These are phyloP conservation scores for Athelia psychrophila DNA, from an alignment of 1,284 basidiomycete species.

Conservation along the genomic window DNA sequence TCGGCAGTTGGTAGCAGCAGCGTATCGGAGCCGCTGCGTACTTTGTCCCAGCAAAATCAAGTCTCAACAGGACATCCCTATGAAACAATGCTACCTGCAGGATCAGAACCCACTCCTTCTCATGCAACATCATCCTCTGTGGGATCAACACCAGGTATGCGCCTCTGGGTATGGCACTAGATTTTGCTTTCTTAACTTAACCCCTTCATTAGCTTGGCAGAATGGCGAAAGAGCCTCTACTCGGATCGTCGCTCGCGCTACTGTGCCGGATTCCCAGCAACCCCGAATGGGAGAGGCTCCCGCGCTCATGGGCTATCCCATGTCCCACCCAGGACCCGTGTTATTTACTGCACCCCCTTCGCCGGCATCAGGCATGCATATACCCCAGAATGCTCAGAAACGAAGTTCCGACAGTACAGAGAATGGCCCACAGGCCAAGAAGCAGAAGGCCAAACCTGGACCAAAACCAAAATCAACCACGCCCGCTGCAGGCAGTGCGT, in stretches of 20 bases:
- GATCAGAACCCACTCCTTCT: constrained; percentile 23
- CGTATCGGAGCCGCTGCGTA: no score
- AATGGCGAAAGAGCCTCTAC: constrained; percentile 49
- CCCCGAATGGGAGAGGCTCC: background rate
- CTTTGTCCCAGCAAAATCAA: no score
- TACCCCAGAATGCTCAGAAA: constrained; percentile 24
- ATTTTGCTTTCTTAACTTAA: no score
- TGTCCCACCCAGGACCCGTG: constrained; percentile 11
- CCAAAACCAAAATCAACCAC: constrained; percentile 18
- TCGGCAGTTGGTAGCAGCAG: no score
- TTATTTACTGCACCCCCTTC: constrained; percentile 13
- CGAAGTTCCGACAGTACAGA: constrained; percentile 37
- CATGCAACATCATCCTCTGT: constrained; percentile 7
- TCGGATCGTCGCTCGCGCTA: constrained; percentile 51
- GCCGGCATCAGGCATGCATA: constrained; percentile 4
- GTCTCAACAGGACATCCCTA: constrained; percentile 21
- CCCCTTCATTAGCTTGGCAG: constrained; percentile 40
- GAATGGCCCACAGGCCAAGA: constrained; percentile 30
- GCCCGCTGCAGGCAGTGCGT: constrained; percentile 19
- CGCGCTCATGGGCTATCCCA: no score
- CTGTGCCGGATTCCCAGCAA: constrained; percentile 23
- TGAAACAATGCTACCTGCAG: constrained; percentile 22
- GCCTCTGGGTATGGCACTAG: no score
- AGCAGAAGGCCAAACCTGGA: constrained; percentile 39
- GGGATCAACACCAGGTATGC: background rate